phyloP scores from a whole-genome alignment of 2,329 filamentous ascomycete species.

The Diaporthe citri region DNA sequence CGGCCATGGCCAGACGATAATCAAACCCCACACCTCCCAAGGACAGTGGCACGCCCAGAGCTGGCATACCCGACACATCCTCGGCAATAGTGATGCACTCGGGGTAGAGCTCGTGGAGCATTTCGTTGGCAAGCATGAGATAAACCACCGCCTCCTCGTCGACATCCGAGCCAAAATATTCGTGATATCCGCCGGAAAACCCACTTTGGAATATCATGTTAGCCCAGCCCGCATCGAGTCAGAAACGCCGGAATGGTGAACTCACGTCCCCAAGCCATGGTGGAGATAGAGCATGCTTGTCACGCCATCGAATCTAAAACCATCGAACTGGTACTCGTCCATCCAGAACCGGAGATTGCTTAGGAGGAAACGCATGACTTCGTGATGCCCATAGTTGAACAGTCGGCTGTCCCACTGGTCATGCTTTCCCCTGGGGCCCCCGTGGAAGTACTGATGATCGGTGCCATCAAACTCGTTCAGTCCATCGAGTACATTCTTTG shows the following conservation, averaged over 20 bases:
- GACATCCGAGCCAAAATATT: conserved; percentile 91
- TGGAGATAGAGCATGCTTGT: conserved; percentile 98
- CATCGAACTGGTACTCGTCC: conserved; percentile 97
- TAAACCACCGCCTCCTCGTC: conserved; percentile 96
- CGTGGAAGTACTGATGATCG: conserved; percentile 96
- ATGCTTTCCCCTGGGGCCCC: conserved; percentile 84
- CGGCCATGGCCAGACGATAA: conserved; percentile 96
- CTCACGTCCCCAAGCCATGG: conserved; percentile 96
- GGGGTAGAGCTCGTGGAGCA: conserved; percentile 92
- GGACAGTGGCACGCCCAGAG: conserved; percentile 87
- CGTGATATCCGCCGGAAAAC: conserved; percentile 97
- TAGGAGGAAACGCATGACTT: conserved; percentile 94
- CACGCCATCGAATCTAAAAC: conserved; percentile 97
- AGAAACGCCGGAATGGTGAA: conserved; percentile 39
- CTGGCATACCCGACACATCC: conserved; percentile 98
- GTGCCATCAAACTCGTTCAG: conserved; percentile 96
- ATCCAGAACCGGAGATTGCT: conserved; percentile 99
- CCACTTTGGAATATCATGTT: conserved; percentile 67
- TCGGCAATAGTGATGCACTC: conserved; percentile 92
- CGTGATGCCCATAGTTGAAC: conserved; percentile 97
- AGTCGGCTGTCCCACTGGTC: conserved; percentile 96
- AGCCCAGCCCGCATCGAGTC: conserved; percentile 40
- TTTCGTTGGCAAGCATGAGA: conserved; percentile 95
- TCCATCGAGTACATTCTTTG: conserved; percentile 96
- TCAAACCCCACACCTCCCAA: conserved; percentile 96